Percentiles rank a stretch among this genome's conserved stretches.
Evolutionary conservation across 306 rosid species (phyloP).

Genomic region (Pyrus pyrifolia): DNA sequence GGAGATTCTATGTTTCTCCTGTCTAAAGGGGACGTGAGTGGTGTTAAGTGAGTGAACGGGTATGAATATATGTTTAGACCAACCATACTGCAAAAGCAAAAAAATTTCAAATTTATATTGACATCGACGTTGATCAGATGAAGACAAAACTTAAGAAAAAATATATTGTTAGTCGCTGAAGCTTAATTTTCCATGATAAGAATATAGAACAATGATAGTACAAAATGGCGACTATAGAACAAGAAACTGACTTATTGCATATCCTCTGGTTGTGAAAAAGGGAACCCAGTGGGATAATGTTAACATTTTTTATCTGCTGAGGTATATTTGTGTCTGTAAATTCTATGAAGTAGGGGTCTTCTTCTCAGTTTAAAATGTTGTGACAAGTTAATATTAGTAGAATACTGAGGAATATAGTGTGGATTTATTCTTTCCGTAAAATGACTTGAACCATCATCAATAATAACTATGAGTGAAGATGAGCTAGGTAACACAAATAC

Average conservation of each 20-base stretch:
- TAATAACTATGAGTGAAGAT: background rate
- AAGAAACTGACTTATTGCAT: background rate
- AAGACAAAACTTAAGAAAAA: background rate
- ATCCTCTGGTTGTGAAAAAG: background rate
- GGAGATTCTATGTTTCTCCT: background rate
- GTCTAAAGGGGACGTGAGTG: background rate
- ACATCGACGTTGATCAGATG: background rate
- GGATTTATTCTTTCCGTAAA: background rate
- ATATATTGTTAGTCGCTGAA: background rate
- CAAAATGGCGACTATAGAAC: background rate
- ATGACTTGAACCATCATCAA: background rate
- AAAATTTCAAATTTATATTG: background rate
- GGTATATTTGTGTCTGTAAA: background rate
- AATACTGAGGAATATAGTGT: background rate
- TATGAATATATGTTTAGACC: background rate
- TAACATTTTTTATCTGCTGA: background rate
- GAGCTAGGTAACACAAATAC: background rate
- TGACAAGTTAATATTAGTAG: background rate
- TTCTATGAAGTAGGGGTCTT: background rate
- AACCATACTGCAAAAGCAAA: background rate
- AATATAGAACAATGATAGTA: background rate
- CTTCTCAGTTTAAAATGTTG: background rate
- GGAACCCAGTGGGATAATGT: background rate
- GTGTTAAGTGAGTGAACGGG: background rate
- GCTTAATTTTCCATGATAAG: background rate